Percentiles rank a stretch among this genome's conserved stretches.
phyloP scores from a whole-genome alignment of 2,329 filamentous ascomycete species.

The Alternaria panax region DNA sequence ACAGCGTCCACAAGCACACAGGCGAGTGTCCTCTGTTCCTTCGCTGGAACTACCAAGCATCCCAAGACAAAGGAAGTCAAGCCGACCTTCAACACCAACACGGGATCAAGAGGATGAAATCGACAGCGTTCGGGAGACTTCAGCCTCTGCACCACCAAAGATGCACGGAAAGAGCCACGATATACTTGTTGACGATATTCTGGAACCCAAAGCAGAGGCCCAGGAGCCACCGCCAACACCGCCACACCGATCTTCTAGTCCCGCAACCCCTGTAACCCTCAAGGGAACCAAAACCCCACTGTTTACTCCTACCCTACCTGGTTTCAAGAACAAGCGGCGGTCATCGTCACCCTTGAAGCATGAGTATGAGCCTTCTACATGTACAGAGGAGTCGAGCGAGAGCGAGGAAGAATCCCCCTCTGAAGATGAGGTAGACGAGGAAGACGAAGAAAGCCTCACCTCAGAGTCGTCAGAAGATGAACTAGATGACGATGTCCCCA shows the following conservation, averaged over 20 bases:
- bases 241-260: slow-evolving; percentile 62
- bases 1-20: slow-evolving; percentile 50
- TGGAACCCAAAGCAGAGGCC: slow-evolving; percentile 22
- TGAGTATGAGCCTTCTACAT: slow-evolving; percentile 89
- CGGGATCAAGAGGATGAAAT: slow-evolving; percentile 24
- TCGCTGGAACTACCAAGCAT: slow-evolving; percentile 56
- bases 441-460: slow-evolving; percentile 58
- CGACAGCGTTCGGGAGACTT: slow-evolving; percentile 23
- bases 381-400: slow-evolving; percentile 67
- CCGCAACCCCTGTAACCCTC: slow-evolving; percentile 55
- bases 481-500: slow-evolving; percentile 57
- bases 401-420: slow-evolving; percentile 60
- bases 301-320: slow-evolving; percentile 58
- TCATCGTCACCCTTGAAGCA: slow-evolving; percentile 95
- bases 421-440: slow-evolving; percentile 56
- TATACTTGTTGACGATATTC: slow-evolving; percentile 20
- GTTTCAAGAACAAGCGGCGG: slow-evolving; percentile 65
- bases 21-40: slow-evolving; percentile 58
- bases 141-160: slow-evolving; percentile 41
- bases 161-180: slow-evolving; percentile 33
- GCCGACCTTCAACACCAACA: slow-evolving; percentile 48
- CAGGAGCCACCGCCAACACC: slow-evolving; percentile 54
- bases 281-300: slow-evolving; percentile 55
- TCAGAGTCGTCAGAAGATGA: slow-evolving; percentile 65
- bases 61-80: slow-evolving; percentile 53